These are phyloP conservation scores for Trichosporon sp. DNA, from an alignment of 1,284 basidiomycete species.

Conservation along the genomic window DNA sequence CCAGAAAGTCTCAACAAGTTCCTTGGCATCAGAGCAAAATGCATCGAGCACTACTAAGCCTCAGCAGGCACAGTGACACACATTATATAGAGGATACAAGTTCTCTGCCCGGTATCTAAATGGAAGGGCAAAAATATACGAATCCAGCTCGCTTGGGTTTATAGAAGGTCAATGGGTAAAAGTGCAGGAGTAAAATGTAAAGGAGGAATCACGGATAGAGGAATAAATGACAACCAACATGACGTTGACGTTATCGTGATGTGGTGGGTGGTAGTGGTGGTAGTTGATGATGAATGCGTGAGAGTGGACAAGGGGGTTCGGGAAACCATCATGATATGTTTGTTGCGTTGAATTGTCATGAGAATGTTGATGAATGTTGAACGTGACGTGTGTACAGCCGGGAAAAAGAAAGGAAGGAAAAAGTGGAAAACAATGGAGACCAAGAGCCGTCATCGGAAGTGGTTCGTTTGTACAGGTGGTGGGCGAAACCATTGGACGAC, in stretches of 20 bases:
- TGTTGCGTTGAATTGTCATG: slow-evolving; percentile 18
- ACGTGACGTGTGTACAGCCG: slow-evolving; percentile 18
- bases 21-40: slow-evolving; percentile 11
- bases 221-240: slow-evolving; percentile 18
- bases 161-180: slow-evolving; percentile 4
- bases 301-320: not conserved
- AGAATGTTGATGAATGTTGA: slow-evolving; percentile 10
- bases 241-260: slow-evolving; percentile 10
- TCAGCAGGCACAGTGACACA: slow-evolving; percentile 18
- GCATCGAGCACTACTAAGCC: slow-evolving; percentile 17
- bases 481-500: not conserved
- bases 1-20: not conserved
- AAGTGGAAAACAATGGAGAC: not conserved
- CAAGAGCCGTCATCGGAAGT: slow-evolving; percentile 8
- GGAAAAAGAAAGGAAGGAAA: not conserved
- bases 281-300: slow-evolving; percentile 4
- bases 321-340: slow-evolving; percentile 16
- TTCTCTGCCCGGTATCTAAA: not conserved
- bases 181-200: slow-evolving; percentile 14
- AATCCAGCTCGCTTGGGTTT: slow-evolving; percentile 17
- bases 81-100: slow-evolving; percentile 21
- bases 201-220: slow-evolving; percentile 4
- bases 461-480: slow-evolving; percentile 6
- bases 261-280: not conserved
- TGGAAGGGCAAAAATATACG: not conserved